These are phyloP conservation scores for Arxiozyma telluris DNA, from an alignment of 1,139 yeast genomes.

Conservation along the genomic window DNA sequence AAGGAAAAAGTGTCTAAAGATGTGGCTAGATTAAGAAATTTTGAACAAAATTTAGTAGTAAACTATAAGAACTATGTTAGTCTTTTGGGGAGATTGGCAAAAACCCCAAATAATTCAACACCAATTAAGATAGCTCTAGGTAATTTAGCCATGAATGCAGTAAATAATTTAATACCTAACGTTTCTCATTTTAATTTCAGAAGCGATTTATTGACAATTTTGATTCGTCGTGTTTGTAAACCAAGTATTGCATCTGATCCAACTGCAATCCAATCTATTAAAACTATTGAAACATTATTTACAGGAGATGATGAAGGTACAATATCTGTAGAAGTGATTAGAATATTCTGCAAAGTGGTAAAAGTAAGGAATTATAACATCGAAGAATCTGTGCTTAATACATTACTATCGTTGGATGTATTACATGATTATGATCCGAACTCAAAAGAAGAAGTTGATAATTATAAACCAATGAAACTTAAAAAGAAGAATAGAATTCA, in stretches of 20 bases:
- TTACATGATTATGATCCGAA: conserved; percentile 76
- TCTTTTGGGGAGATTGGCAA: conserved; percentile 36
- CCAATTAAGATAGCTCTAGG: conserved; percentile 36
- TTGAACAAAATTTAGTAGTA: conserved; percentile 67
- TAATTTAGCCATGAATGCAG: conserved; percentile 39
- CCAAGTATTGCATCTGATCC: conserved; percentile 42
- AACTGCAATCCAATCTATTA: conserved; percentile 49
- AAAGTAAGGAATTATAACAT: conserved; percentile 69
- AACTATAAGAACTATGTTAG: conserved; percentile 66
- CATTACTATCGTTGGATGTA: conserved; percentile 63
- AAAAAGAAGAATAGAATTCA: conserved; percentile 85
- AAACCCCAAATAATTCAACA: conserved; percentile 31
- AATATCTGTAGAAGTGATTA: conserved; percentile 63
- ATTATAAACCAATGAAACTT: conserved; percentile 41
- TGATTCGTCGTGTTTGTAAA: conserved; percentile 57
- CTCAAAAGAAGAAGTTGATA: conserved; percentile 34
- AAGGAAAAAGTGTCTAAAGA: conserved; percentile 78
- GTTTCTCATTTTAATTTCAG: conserved; percentile 77
- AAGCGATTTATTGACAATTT: conserved; percentile 56
- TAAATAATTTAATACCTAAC: conserved; percentile 63
- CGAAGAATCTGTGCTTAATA: conserved; percentile 72
- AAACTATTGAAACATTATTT: conserved; percentile 56
- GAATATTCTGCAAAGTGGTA: conserved; percentile 58
- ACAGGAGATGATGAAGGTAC: conserved; percentile 74
- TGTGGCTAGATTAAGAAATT: conserved; percentile 61